These are phyloP conservation scores for Groenewaldozyma salmanticensis DNA, from an alignment of 805 yeast genomes.

Conservation along the genomic window DNA sequence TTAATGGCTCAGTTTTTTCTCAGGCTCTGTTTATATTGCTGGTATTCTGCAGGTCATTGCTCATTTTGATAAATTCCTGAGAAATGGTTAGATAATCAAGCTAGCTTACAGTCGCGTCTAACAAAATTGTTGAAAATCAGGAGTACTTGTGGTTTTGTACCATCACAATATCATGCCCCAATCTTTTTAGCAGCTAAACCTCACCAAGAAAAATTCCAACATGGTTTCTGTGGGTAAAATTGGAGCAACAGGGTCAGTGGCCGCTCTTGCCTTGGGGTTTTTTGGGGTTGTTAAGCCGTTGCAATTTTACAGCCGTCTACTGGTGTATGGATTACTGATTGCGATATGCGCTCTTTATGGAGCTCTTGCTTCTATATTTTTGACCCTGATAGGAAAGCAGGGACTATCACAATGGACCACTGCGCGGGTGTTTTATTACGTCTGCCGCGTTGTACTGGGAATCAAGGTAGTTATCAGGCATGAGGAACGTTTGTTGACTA, in stretches of 20 bases:
- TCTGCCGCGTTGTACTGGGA: slow-evolving; percentile 55
- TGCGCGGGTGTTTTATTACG: slow-evolving; percentile 67
- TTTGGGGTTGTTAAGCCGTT: slow-evolving; percentile 26
- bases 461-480: slow-evolving; percentile 60
- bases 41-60: no score
- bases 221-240: neutral
- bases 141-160: no score
- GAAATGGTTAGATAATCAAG: no score
- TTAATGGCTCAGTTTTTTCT: no score
- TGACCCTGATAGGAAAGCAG: slow-evolving; percentile 62
- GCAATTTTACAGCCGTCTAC: slow-evolving; percentile 25
- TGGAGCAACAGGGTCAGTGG: neutral
- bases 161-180: no score
- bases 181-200: no score
- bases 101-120: no score
- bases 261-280: slow-evolving; percentile 18
- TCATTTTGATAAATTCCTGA: no score
- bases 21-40: no score
- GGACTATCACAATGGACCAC: slow-evolving; percentile 82
- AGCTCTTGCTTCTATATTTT: slow-evolving; percentile 58
- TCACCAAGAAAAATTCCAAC: no score
- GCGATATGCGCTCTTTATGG: slow-evolving; percentile 38
- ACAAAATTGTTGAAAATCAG: no score
- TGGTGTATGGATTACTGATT: slow-evolving; percentile 23
- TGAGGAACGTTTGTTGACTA: slow-evolving; percentile 43